Evolutionary conservation across 305 asterid species (phyloP), one percentile per base, ranked within the genome.

Genomic region (Striga hermonthica): DNA sequence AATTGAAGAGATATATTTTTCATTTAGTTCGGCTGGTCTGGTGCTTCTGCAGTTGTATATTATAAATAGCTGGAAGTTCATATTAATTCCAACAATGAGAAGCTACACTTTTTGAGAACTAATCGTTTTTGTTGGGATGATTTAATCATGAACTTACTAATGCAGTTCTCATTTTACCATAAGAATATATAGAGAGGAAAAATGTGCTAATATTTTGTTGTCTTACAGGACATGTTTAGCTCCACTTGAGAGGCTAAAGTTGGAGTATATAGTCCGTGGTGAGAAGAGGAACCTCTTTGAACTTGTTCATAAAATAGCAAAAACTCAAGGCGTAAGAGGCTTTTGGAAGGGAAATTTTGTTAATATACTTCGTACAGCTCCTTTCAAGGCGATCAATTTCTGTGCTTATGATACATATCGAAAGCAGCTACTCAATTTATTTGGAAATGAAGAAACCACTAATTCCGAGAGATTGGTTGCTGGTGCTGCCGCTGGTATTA

Each of bases 401-500:
- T 90, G 78, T 64, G 93, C 98, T 15, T 92, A 79, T 58, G 98
- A 92, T 68, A 87, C 96, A 5, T 92, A 92, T 65, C 79, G 97
- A 79, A 92, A 90, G 79, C 95, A 90, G 81, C 89, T 92, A 44
- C 84, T 78, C 64, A 90, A 57, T 57, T 69, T 92, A 48, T 80
- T 87, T 43, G 91, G 94, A 58, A 83, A 87, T 74, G 83, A 83
- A 71, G 98, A 90, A 75, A 87, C 95, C 73, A 75, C 94, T 10
- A 84, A 92, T 64, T 52, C 75, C 9, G 97, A 84, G 84, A 81
- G 95, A 80, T 86, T 92, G 67, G 64, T 92, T 65, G 95, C 97
- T 49, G 98, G 98, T 73, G 98, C 98, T 38, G 96, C 96, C 6
- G 98, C 98, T 77, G 98, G 98, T 63, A 85, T 92, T 9, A 92